Evolutionary conservation across 495 filamentous ascomycete species (phyloP).

Genomic region (Geoglossum glabrum): DNA sequence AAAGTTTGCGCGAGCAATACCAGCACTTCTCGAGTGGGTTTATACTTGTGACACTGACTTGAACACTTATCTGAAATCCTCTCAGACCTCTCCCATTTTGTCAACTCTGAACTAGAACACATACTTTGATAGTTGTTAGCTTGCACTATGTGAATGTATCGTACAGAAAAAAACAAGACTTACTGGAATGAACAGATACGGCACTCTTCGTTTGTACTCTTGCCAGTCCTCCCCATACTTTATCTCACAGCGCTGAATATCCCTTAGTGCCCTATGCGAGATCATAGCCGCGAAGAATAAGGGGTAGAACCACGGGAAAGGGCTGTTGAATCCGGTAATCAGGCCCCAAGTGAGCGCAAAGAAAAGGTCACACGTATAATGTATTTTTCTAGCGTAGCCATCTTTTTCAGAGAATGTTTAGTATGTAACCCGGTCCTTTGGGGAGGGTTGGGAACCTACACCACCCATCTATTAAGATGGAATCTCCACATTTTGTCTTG

Average conservation of each 20-base stretch:
- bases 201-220: conserved; percentile 73
- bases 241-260: conserved; percentile 61
- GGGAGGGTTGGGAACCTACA: conserved; percentile 28
- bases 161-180: conserved; percentile 20
- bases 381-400: conserved; percentile 78
- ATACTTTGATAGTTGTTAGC: neutral
- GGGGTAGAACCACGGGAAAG: conserved; percentile 96
- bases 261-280: conserved; percentile 63
- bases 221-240: conserved; percentile 89
- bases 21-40: neutral
- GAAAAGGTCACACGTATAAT: conserved; percentile 80
- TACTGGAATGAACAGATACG: conserved; percentile 92
- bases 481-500: conserved; percentile 53
- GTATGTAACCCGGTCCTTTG: neutral
- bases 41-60: too few species aligned
- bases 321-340: conserved; percentile 49
- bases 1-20: neutral
- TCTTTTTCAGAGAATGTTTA: conserved; percentile 19
- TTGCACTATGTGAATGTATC: neutral
- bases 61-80: too few species aligned
- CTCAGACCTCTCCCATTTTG: too few species aligned
- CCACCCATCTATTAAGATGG: conserved; percentile 79
- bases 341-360: conserved; percentile 53
- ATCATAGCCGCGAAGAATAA: conserved; percentile 88
- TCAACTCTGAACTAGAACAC: too few species aligned